phyloP scores from a whole-genome alignment of 2,329 filamentous ascomycete species.

The Talaromyces albobiverticillius region DNA sequence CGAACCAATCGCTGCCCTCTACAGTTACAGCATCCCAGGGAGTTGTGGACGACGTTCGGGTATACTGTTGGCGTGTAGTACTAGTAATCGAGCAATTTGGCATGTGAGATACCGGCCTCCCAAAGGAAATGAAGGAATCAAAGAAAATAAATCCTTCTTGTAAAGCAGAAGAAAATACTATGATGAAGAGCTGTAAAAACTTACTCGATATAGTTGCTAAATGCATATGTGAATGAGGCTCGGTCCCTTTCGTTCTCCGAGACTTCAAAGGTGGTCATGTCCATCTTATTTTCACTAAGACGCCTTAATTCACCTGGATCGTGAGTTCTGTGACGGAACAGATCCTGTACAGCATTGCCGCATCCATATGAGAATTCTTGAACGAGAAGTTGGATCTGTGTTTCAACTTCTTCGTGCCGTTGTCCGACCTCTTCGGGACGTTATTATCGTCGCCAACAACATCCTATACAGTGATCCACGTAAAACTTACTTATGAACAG shows the following conservation, averaged over 20 bases:
- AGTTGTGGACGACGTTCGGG: too few relatives aligned
- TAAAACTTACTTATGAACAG: constrained; percentile 1
- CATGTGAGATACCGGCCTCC: not conserved
- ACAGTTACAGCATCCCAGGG: too few relatives aligned
- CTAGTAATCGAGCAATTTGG: not conserved
- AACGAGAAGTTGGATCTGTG: not conserved
- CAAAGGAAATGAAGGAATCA: too few relatives aligned
- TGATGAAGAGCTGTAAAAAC: not conserved
- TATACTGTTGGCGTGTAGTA: not conserved
- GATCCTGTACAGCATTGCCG: not conserved
- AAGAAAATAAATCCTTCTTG: too few relatives aligned
- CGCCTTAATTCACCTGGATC: too few relatives aligned
- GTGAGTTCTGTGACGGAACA: too few relatives aligned
- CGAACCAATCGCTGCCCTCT: constrained; percentile 3
- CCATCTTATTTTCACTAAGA: constrained; percentile 1
- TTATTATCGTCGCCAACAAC: not conserved
- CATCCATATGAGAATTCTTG: constrained; percentile 6
- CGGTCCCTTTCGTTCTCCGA: constrained; percentile 3
- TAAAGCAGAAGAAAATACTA: too few relatives aligned
- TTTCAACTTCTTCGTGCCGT: not conserved
- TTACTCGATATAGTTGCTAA: not conserved
- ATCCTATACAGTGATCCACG: not conserved
- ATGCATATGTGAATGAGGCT: constrained; percentile 1
- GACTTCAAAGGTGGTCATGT: constrained; percentile 1
- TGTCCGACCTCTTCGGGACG: not conserved